phyloP scores from a whole-genome alignment of 2,329 filamentous ascomycete species.

The Sphaerulina vaccinii region DNA sequence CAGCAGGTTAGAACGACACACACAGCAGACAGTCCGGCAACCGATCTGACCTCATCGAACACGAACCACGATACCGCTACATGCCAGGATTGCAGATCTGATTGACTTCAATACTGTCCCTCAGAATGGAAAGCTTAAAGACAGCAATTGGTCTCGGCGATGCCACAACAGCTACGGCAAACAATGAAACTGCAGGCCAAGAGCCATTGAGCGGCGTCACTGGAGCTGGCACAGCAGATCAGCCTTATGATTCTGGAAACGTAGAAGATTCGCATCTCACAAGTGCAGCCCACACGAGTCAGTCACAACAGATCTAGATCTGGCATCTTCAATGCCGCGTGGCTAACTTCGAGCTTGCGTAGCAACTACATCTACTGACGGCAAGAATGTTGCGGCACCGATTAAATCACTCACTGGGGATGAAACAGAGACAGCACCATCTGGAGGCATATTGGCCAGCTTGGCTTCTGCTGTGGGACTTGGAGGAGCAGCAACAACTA shows the following conservation, averaged over 20 bases:
- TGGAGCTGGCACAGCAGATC: conserved; percentile 13
- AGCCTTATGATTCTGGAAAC: conserved; percentile 16
- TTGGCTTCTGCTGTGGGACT: conserved; percentile 9
- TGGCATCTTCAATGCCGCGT: not conserved
- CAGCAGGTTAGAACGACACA: too few relatives aligned
- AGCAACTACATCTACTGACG: not conserved
- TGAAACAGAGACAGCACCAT: not conserved
- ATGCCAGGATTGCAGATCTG: not conserved
- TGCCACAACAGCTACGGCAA: conserved; percentile 5
- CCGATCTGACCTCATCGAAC: too few relatives aligned
- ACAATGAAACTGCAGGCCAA: conserved; percentile 5
- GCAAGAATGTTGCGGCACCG: not conserved
- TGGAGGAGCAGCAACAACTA: not conserved
- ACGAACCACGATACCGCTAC: not conserved
- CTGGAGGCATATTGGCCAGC: conserved; percentile 6
- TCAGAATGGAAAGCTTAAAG: conserved; percentile 16
- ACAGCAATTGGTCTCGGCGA: conserved; percentile 10
- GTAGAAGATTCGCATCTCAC: conserved; percentile 5
- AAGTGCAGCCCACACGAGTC: not conserved
- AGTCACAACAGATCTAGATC: not conserved
- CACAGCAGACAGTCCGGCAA: too few relatives aligned
- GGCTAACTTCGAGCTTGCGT: not conserved
- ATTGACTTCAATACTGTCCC: not conserved
- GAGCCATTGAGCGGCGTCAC: conserved; percentile 13
- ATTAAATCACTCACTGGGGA: conserved; percentile 1